Evolutionary conservation across 257 asterid genomes (phyloP), one percentile per base, ranked within the genome.

Genomic region (Hygrophila difformis): DNA sequence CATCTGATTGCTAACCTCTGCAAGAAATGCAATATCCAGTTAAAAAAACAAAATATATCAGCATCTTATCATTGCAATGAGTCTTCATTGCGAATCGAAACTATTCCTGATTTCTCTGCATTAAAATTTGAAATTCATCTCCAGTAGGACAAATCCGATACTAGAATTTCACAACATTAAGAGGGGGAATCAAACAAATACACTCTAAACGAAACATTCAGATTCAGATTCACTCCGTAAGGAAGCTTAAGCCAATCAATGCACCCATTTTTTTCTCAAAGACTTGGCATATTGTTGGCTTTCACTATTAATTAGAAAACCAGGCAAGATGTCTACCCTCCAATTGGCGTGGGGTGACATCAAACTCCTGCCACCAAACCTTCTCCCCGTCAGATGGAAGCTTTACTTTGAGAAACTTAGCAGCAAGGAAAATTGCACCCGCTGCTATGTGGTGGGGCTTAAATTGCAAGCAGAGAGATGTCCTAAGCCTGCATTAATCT

Each of bases 331-430:
- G 72, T 92, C 69, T 41, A 88, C 97, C 97, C 93, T 88, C 97
- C 73, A 88, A 75, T 70, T 91, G 99, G 70, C 87, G 96, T 62
- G 99, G 99, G 66, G 93, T 86, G 73, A 91, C 96, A 66, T 86
- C 95, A 71, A 91, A 82, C 78, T 91, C 99, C 72, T 86, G 99
- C 99, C 99, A 86, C 99, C 99, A 91, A 68, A 78, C 84, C 78
- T 82, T 85, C 72, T 86, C 96, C 5, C 88, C 84, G 35, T 91
- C 98, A 63, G 81, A 64, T 44, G 99, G 96, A 69, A 91, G 96
- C 87, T 82, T 91, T 51, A 91, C 96, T 83, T 83, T 86, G 50
- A 91, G 96, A 62, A 91, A 91, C 87, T 91, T 86, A 71, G 97
- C 96, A 63, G 99, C 99, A 44, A 91, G 96, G 59, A 91, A 91